Conservation (phyloP, 139 green algal genomes). For the Coelastrella sp. region DNA sequence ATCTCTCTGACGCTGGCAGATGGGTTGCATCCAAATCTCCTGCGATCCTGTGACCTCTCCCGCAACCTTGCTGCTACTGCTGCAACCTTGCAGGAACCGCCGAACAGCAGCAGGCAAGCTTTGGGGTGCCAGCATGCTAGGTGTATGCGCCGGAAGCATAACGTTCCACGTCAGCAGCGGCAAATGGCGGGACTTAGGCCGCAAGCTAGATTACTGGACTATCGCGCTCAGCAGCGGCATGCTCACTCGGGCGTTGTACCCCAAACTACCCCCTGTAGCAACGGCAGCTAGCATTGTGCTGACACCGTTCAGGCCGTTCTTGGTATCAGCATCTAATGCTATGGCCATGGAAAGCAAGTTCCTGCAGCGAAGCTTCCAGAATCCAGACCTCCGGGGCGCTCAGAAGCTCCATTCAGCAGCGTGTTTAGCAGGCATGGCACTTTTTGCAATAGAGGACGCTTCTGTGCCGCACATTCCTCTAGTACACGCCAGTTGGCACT, state of each 20-base stretch:
- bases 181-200: conserved; percentile 54
- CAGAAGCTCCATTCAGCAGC: conserved; percentile 69
- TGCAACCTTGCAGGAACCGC: conserved; percentile 51
- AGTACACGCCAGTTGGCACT: conserved; percentile 76
- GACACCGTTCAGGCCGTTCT: conserved; percentile 80
- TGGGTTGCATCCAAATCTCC: not conserved
- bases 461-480: conserved; percentile 56
- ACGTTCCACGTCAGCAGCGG: conserved; percentile 72
- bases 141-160: conserved; percentile 61
- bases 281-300: conserved; percentile 59
- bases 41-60: not conserved
- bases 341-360: conserved; percentile 68
- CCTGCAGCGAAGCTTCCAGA: conserved; percentile 37
- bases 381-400: conserved; percentile 52
- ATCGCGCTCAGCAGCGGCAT: conserved; percentile 41
- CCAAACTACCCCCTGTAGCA: conserved; percentile 35
- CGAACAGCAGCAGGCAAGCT: conserved; percentile 58
- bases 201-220: conserved; percentile 83
- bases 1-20: too few species aligned
- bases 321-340: conserved; percentile 59
- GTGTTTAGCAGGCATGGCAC: conserved; percentile 54
- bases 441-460: conserved; percentile 72
- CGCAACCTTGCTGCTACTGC: not conserved
- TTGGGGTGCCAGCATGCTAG: conserved; percentile 72
- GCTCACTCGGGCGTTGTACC: conserved; percentile 67